Evolutionary conservation across 2,329 filamentous ascomycete species (phyloP), one percentile per base, ranked within the genome.

Genomic region (Boeremia lycopersici): DNA sequence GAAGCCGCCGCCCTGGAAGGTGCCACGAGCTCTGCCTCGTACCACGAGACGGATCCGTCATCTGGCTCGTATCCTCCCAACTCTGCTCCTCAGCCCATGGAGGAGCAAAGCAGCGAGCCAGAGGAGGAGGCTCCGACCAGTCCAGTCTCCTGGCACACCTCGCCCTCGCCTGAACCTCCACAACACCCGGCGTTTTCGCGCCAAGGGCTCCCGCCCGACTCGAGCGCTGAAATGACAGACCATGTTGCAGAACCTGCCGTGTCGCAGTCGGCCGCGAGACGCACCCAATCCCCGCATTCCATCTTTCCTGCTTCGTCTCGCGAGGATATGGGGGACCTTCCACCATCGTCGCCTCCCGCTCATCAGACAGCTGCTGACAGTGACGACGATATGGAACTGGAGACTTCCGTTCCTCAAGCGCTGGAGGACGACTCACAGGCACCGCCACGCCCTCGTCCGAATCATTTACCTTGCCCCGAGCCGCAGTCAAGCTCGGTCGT

Each of bases 301-400:
- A 26, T 38, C 11, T 13, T 49, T 1, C 44, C 60, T 12, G 34
- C 56, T 11, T 59, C 61, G 11, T 63, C 59, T 8, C 45, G 62
- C 9, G 56, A 62, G 15, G 34, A 57, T 6, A 41, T 57, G 13
- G 49, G 28, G 5, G 45, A 29, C 26, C 39, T 17, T 13, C 63
- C 48, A 6, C 48, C 55, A 4, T 71, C 64, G 3, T 70, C 69
- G 2, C 64, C 63, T n/a, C 62, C 56, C 11, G 34, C 13, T 36
- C 35, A 19, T 12, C 46, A 47, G 12, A 35, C 25, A 8, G 44
- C 39, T 23, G 9, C 41, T 3, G 60, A 62, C 43, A 60, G 53
- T n/a, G 69, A 70, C 13, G 61, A 65, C 3, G 69, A 72, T 1
- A 69, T 69, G 62, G 69, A 73, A 11, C 57, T 72, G 61, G 65